phyloP scores from a whole-genome alignment of 441 rosid species.

The Adansonia rubrostipa region DNA sequence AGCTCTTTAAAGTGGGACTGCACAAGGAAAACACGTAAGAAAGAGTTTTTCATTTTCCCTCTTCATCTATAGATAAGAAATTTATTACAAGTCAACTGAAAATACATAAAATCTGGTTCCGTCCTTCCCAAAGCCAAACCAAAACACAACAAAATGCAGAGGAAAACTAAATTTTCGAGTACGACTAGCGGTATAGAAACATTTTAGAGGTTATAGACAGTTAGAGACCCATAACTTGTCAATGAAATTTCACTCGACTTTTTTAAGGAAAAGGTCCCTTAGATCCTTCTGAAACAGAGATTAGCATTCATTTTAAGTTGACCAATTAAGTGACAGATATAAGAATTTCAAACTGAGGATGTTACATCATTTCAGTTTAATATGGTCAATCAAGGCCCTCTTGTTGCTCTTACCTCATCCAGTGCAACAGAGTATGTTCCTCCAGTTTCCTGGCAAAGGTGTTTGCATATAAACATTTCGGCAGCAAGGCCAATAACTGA shows the following conservation, averaged over 20 bases:
- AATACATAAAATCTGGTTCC: background rate
- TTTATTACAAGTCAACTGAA: slow-evolving; percentile 1
- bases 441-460: slow-evolving; percentile 90
- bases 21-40: slow-evolving; percentile 14
- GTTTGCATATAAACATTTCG: slow-evolving; percentile 87
- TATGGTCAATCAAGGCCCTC: slow-evolving; percentile 9
- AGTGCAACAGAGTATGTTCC: slow-evolving; percentile 77
- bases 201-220: background rate
- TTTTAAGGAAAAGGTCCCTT: background rate
- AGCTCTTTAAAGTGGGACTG: slow-evolving; percentile 86
- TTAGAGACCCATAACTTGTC: background rate
- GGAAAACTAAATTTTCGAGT: background rate
- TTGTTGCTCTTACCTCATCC: slow-evolving; percentile 69
- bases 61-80: background rate
- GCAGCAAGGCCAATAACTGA: slow-evolving; percentile 91
- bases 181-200: background rate
- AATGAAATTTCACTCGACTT: slow-evolving; percentile 5
- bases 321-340: background rate
- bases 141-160: background rate
- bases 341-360: background rate
- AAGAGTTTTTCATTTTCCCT: background rate
- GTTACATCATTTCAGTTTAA: background rate
- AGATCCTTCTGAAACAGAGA: background rate
- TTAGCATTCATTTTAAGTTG: background rate
- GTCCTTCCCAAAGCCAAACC: background rate